Evolutionary conservation across 2,329 filamentous ascomycete species (phyloP).

Genomic region (Macrophomina pseudophaseolina): DNA sequence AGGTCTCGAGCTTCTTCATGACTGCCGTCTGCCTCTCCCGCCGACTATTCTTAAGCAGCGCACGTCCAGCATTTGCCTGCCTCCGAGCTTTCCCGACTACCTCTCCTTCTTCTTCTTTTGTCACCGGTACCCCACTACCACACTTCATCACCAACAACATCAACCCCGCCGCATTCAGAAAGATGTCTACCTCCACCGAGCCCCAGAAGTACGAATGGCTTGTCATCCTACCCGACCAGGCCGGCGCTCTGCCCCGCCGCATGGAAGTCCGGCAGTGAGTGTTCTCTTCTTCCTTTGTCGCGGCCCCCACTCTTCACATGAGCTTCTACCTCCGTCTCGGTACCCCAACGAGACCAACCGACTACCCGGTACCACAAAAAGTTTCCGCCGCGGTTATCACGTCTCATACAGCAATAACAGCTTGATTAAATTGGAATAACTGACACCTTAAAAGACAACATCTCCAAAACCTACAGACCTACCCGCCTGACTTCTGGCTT

Average conservation of each 20-base stretch:
- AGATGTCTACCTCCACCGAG: constrained; percentile 27
- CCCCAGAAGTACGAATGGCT: constrained; percentile 55
- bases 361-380: too few relatives aligned
- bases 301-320: not conserved
- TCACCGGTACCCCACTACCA: not conserved
- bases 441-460: constrained; percentile 50
- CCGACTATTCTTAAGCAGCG: not conserved
- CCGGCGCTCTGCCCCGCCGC: constrained; percentile 48
- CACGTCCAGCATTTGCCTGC: not conserved
- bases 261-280: constrained; percentile 47
- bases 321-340: not conserved
- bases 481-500: constrained; percentile 64
- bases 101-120: not conserved
- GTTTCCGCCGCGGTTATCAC: too few relatives aligned
- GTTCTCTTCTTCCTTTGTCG: not conserved
- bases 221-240: constrained; percentile 54
- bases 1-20: not conserved
- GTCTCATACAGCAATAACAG: not conserved
- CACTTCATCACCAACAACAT: constrained; percentile 18
- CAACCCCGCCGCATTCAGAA: not conserved
- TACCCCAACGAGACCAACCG: not conserved
- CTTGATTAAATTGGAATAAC: not conserved
- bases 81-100: not conserved
- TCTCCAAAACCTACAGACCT: constrained; percentile 58
- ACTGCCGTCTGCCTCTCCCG: not conserved